Base-by-base conservation (phyloP, 306 rosid genomes). In the Quillaja saponaria region DNA sequence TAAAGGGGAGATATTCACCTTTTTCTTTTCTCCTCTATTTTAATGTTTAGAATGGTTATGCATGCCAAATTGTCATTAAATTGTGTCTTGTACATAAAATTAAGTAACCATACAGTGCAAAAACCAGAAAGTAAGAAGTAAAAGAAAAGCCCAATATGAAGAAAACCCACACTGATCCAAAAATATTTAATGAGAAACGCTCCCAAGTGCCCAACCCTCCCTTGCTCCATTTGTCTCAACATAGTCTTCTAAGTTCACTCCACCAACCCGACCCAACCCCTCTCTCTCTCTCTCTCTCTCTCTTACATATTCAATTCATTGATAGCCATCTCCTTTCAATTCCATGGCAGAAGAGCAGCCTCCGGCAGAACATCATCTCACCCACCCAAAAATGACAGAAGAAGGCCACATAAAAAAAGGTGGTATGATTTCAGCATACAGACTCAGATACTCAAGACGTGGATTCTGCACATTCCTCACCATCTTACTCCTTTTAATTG, bases 401-500 rank as follows among this genome's bases (percentile, higher is more conserved):
- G 53, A 15, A 1, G 17, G 9, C 5, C 15, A 44, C 31, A 55
- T 17, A 69, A 38, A 50, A 16, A 58, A 48, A 35, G 20, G n/a
- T n/a, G n/a, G n/a, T 63, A 70, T 18, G 38, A 0, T 20, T 16
- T 3, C 63, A 6, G 44, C 55, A 9, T 10, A 28, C 8, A 9
- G 11, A 10, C 34, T 13, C 50, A 55, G 42, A 34, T n/a, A 21
- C 18, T 66, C 79, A 0, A 63, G 53, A 67, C 78, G 78, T n/a
- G 49, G 67, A 28, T 28, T 82, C 47, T 83, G 84, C 85, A 69
- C 82, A 10, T 72, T 78, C 78, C 16, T 91, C 69, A 52, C 81
- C 47, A 48, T 85, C 77, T 62, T 86, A 66, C 78, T 91, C 75
- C 81, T 87, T 45, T 0, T 87, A 20, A 64, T 64, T 8, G 91